phyloP scores from a whole-genome alignment of 208 protist genomes.

The Leptomonas seymouri region DNA sequence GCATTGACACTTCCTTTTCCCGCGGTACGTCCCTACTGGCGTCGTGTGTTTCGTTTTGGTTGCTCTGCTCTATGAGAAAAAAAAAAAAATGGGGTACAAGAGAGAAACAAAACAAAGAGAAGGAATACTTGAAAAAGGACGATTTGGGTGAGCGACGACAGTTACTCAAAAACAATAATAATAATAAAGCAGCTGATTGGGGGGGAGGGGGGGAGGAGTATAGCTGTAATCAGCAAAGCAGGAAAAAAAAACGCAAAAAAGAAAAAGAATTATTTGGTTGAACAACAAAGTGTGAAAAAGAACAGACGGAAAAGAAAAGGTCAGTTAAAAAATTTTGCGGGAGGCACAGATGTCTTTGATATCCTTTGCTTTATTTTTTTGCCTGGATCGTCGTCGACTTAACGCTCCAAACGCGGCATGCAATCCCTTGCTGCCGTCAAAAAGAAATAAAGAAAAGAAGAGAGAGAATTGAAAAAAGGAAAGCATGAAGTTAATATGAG shows the following conservation, averaged over 20 bases:
- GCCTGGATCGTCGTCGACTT: slow-evolving; percentile 1
- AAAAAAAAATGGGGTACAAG: no score
- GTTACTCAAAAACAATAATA: not conserved
- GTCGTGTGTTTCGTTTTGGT: no score
- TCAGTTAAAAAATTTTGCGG: no score
- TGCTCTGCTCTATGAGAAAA: no score
- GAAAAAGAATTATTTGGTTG: not conserved
- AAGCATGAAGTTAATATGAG: no score
- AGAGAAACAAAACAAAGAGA: no score
- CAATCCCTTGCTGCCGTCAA: not conserved
- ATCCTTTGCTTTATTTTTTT: not conserved
- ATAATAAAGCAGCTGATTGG: not conserved
- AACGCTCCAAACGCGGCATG: slow-evolving; percentile 11
- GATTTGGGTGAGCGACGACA: not conserved
- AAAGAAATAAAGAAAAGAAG: not conserved
- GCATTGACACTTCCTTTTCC: no score
- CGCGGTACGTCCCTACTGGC: no score
- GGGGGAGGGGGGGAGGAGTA: not conserved
- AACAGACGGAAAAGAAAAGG: not conserved
- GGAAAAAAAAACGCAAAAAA: not conserved
- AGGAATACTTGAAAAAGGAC: not conserved
- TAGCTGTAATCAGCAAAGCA: not conserved
- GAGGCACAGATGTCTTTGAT: no score
- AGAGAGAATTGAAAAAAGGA: no score
- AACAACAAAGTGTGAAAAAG: slow-evolving; percentile 3